Base-by-base conservation (phyloP, 2,329 filamentous ascomycete genomes). In the Salinomyces thailandicus region DNA sequence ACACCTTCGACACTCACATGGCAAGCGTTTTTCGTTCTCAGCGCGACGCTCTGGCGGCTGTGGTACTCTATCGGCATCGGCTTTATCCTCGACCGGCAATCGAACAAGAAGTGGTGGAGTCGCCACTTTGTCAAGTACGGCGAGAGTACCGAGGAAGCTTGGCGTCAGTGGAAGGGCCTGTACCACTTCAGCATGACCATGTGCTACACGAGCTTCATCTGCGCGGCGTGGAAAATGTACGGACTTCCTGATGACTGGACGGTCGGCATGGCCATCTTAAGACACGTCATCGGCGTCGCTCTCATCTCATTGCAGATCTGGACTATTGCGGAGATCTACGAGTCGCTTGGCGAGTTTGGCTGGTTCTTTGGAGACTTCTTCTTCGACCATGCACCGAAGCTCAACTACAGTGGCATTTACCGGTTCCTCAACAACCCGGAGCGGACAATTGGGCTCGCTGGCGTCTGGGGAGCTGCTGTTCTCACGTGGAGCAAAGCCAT, bases 351-450 rank as follows among this genome's bases (percentile, higher is more conserved):
- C 38, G 91, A 98, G 55, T 98, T 96, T 53, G 91, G 91, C 51
- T 98, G 89, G 89, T 96, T 96, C 68, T 96, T 87, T 55, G 91
- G 91, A 13, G 91, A 98, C 58, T 98, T 96, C 68, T 96, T 98
- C 70, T 95, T 91, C 57, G 85, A 95, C 43, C 81, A 85, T 31
- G 76, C 79, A 8, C 80, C 81, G 9, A 93, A 91, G 62, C 71
- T 96, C 43, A 96, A 85, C 1, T 98, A 98, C 62, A 86, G 82
- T 49, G 93, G 89, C 44, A 98, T 98, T 52, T 98, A 98, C 61
- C 85, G 91, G 32, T 98, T 93, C 63, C 69, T 98, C 48, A 98
- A 98, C 66, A 98, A 96, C 54, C 91, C 91, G 0, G 91, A 98
- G 61, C 81, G 89, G 38, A 79, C 96, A 26, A 80, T 98, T 46